Conservation (phyloP, 2,329 filamentous ascomycete genomes). For the Ophiocordyceps camponoti-rufipedis region DNA sequence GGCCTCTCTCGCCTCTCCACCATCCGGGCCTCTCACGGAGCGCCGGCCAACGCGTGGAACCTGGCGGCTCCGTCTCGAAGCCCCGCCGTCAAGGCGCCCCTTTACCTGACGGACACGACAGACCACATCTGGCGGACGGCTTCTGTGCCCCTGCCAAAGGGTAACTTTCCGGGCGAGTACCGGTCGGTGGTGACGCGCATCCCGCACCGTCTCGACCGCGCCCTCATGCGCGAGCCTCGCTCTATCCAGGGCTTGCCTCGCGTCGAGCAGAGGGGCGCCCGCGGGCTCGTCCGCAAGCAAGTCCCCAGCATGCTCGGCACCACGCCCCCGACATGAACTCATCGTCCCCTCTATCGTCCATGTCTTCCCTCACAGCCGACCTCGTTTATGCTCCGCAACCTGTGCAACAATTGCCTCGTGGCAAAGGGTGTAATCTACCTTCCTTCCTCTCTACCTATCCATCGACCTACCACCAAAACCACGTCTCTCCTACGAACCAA, state of each 20-base stretch:
- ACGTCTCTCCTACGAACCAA: too few relatives aligned
- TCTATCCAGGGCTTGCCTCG: constrained; percentile 76
- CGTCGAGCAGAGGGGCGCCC: constrained; percentile 30
- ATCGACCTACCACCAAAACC: too few relatives aligned
- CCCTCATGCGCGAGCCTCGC: constrained; percentile 80
- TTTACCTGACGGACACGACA: constrained; percentile 52
- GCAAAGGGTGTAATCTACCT: too few relatives aligned
- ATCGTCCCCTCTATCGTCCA: too few relatives aligned
- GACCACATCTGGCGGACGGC: constrained; percentile 67
- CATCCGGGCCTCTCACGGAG: constrained; percentile 36
- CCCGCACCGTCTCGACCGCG: constrained; percentile 68
- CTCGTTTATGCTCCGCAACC: too few relatives aligned
- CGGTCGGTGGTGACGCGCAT: constrained; percentile 42
- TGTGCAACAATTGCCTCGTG: too few relatives aligned
- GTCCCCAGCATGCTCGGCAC: constrained; percentile 30
- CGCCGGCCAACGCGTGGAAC: constrained; percentile 20
- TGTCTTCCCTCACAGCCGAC: too few relatives aligned
- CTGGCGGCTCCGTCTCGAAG: constrained; percentile 16
- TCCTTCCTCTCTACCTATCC: too few relatives aligned
- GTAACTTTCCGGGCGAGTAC: constrained; percentile 46
- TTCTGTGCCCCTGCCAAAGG: constrained; percentile 39
- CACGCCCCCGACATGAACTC: constrained; percentile 17
- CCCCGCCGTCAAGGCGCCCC: constrained; percentile 23
- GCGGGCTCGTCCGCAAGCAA: constrained; percentile 35
- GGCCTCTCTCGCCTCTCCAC: constrained; percentile 45